phyloP scores from a whole-genome alignment of 2,329 filamentous ascomycete genomes.

The Parafenestella ontariensis region DNA sequence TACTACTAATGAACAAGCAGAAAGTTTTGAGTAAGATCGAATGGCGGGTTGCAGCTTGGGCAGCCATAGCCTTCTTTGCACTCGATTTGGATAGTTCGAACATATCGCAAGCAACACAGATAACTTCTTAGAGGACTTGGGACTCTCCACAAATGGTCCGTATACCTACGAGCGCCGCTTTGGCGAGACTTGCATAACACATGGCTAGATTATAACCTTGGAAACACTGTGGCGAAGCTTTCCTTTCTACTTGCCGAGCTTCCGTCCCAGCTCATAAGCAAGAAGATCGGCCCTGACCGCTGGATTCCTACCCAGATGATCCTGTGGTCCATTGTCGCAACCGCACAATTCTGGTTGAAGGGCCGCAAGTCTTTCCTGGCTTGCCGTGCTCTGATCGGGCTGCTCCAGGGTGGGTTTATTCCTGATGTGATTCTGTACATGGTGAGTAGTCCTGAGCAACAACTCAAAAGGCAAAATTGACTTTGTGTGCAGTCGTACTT shows the following conservation, averaged over 20 bases:
- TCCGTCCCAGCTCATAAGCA: constrained; percentile 53
- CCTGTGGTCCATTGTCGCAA: constrained; percentile 54
- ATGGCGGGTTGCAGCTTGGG: constrained; percentile 54
- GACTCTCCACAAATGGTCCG: constrained; percentile 26
- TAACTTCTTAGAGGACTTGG: constrained; percentile 32
- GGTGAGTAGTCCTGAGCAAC: constrained; percentile 28
- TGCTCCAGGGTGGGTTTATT: constrained; percentile 45
- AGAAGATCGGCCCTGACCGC: constrained; percentile 49
- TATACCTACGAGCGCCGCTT: background rate
- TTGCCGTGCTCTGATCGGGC: constrained; percentile 47
- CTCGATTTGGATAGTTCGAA: constrained; percentile 56
- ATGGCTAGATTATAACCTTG: constrained; percentile 30
- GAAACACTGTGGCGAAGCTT: constrained; percentile 68
- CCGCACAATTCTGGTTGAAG: constrained; percentile 71
- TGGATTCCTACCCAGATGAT: constrained; percentile 52
- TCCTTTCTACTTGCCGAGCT: constrained; percentile 72
- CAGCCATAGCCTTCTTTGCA: constrained; percentile 60
- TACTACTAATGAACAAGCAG: constrained; percentile 1
- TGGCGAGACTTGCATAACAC: background rate
- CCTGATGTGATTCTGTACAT: constrained; percentile 69
- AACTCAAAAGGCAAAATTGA: background rate
- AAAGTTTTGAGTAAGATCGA: constrained; percentile 50
- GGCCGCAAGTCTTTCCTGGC: constrained; percentile 51
- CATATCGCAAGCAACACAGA: constrained; percentile 39
- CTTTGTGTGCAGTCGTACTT: constrained; percentile 61